phyloP scores from a whole-genome alignment of 2,329 filamentous ascomycete species.

The Aureobasidium lini region DNA sequence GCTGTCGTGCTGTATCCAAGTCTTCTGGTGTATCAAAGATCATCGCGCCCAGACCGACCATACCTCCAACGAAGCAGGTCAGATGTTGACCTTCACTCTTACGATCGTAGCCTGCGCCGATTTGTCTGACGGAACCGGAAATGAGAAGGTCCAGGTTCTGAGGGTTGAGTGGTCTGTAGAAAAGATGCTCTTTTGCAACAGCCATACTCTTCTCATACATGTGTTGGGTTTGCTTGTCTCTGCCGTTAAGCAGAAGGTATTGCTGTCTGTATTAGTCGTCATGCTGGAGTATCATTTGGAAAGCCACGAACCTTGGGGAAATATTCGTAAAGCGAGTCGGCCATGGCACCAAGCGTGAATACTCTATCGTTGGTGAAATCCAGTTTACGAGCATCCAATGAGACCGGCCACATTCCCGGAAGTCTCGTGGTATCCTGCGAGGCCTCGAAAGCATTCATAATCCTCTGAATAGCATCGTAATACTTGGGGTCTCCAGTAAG shows the following conservation, averaged over 20 bases:
- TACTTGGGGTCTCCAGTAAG: slow-evolving; percentile 53
- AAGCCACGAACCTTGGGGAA: slow-evolving; percentile 19
- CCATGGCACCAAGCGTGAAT: slow-evolving; percentile 28
- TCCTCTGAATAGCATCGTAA: slow-evolving; percentile 55
- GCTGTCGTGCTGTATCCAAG: slow-evolving; percentile 47
- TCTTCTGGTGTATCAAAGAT: slow-evolving; percentile 51
- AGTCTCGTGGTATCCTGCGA: slow-evolving; percentile 48
- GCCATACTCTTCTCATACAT: slow-evolving; percentile 42
- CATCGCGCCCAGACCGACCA: slow-evolving; percentile 60
- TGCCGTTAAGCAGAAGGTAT: slow-evolving; percentile 23
- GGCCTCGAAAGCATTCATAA: slow-evolving; percentile 48
- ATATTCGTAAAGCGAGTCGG: slow-evolving; percentile 30
- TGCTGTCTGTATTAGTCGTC: slow-evolving; percentile 5
- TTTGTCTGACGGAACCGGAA: slow-evolving; percentile 38
- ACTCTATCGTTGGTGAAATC: slow-evolving; percentile 24
- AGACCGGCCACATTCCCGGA: slow-evolving; percentile 57
- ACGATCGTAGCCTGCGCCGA: slow-evolving; percentile 20
- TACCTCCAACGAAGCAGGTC: slow-evolving; percentile 63
- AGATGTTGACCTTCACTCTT: slow-evolving; percentile 50
- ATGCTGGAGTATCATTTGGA: no score
- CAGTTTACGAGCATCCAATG: slow-evolving; percentile 38
- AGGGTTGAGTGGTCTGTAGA: slow-evolving; percentile 38
- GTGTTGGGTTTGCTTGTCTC: slow-evolving; percentile 32
- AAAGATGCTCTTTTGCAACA: slow-evolving; percentile 41
- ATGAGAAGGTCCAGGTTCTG: slow-evolving; percentile 40